Base-by-base conservation (phyloP, 306 rosid genomes). In the Vicia faba region DNA sequence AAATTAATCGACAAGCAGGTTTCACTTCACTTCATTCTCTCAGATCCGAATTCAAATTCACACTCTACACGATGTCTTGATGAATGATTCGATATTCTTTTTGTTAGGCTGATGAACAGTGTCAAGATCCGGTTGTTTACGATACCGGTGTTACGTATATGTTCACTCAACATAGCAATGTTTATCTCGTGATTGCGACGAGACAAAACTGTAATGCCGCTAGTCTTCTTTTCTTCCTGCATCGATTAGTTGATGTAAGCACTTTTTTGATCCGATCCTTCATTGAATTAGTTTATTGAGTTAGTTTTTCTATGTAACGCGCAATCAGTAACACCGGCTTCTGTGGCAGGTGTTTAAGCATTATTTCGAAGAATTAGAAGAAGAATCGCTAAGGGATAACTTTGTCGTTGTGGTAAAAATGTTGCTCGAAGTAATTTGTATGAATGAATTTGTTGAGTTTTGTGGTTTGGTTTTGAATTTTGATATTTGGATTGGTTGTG, bases 151-250 rank as follows among this genome's bases (percentile, higher is more conserved):
- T 91, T 19, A 83, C 91, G 75, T 91, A 88, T 89, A 57, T 91
- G 93, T 91, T 88, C 51, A 73, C 86, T 45, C 96, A 91, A 80
- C 97, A 91, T 65, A 86, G 87, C 74, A 91, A 91, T 72, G 83
- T 91, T 51, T 91, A 79, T 83, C 75, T 91, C 64, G 84, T 86
- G 88, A 55, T 86, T 3, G 93, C 97, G n/a, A 64, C 97, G n/a
- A 75, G 96, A 79, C 96, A 91, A 79, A 91, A 91, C 71, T 88
- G 93, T 77, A 91, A 91, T 85, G 96, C 97, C 11, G 93, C 96
- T 12, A 91, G 96, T 77, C 83, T 91, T 72, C 81, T 88, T 48
- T 91, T 84, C 70, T 91, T 91, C 67, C 78, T 91, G 25, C 97
- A 91, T 73, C 93, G 96, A 49, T 18, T 84, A 16, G 85, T 91